phyloP scores from a whole-genome alignment of 768 basidiomycete genomes.

The Phaeolepiota aurea region DNA sequence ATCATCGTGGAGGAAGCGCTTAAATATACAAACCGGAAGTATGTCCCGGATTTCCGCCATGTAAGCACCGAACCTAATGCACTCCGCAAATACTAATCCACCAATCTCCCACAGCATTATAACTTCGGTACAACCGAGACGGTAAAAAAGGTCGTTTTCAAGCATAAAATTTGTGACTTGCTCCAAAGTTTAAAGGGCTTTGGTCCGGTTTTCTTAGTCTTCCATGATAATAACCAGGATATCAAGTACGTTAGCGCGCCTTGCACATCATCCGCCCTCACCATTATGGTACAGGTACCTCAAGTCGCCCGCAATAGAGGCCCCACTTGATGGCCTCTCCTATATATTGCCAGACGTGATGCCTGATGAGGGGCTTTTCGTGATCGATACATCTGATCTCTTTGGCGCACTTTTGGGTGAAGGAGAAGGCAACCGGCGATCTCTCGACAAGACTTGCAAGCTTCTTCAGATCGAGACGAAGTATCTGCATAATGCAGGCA shows the following conservation, averaged over 20 bases:
- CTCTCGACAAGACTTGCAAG: conserved; percentile 53
- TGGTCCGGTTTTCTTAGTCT: conserved; percentile 70
- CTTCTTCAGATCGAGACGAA: conserved; percentile 50
- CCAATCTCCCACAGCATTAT: conserved; percentile 40
- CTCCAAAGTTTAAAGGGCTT: conserved; percentile 25
- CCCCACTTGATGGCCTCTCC: conserved; percentile 41
- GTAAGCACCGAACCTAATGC: conserved; percentile 23
- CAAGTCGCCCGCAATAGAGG: conserved; percentile 37
- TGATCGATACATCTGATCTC: conserved; percentile 68
- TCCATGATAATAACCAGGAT: conserved; percentile 75
- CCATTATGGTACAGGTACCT: conserved; percentile 37
- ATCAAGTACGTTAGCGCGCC: conserved; percentile 45
- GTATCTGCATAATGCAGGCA: conserved; percentile 76
- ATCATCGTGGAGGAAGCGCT: conserved; percentile 57
- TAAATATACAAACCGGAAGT: conserved; percentile 49
- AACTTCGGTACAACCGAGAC: conserved; percentile 55
- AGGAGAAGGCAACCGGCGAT: conserved; percentile 37
- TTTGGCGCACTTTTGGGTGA: conserved; percentile 71
- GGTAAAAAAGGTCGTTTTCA: conserved; percentile 43
- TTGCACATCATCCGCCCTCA: not conserved
- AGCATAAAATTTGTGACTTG: conserved; percentile 38
- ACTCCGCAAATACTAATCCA: not conserved
- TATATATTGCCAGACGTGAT: conserved; percentile 50
- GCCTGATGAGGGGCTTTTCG: conserved; percentile 46
- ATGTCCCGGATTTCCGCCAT: conserved; percentile 53